phyloP scores from a whole-genome alignment of 2,329 filamentous ascomycete genomes.

The Fusarium tanahbumbuense region DNA sequence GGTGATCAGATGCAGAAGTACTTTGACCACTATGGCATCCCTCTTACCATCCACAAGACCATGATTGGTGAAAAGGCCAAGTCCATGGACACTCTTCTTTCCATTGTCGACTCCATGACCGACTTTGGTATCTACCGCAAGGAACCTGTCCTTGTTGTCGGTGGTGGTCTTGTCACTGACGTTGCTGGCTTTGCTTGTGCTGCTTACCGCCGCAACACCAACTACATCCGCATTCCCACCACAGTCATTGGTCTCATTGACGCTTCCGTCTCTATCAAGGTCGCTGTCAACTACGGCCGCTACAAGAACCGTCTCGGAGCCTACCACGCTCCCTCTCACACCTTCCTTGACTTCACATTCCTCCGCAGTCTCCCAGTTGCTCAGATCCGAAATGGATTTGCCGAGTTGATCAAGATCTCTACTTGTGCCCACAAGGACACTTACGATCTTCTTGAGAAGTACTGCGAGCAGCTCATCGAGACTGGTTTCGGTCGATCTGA shows the following conservation, averaged over 20 bases:
- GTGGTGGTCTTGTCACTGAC: conserved; percentile 77
- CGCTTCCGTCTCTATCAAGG: conserved; percentile 80
- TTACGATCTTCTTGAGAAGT: conserved; percentile 75
- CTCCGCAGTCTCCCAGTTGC: conserved; percentile 73
- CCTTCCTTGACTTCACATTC: conserved; percentile 79
- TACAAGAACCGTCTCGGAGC: conserved; percentile 81
- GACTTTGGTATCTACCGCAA: conserved; percentile 78
- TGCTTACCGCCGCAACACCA: conserved; percentile 77
- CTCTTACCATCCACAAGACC: conserved; percentile 75
- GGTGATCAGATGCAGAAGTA: conserved; percentile 74
- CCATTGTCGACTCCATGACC: conserved; percentile 79
- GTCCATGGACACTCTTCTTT: conserved; percentile 75
- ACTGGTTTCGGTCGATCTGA: conserved; percentile 73
- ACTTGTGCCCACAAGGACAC: conserved; percentile 75
- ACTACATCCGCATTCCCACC: conserved; percentile 79
- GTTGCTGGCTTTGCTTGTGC: conserved; percentile 80
- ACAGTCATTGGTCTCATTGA: conserved; percentile 82
- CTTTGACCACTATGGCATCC: conserved; percentile 72
- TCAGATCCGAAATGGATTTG: conserved; percentile 79
- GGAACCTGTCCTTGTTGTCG: conserved; percentile 74
- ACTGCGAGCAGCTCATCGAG: conserved; percentile 74
- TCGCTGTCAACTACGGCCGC: conserved; percentile 81
- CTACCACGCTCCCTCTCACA: conserved; percentile 78
- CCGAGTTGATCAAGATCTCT: conserved; percentile 81
- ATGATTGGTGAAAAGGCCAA: conserved; percentile 82